These are phyloP conservation scores for Barbarea vulgaris DNA, from an alignment of 345 rosid genomes.

Conservation along the genomic window DNA sequence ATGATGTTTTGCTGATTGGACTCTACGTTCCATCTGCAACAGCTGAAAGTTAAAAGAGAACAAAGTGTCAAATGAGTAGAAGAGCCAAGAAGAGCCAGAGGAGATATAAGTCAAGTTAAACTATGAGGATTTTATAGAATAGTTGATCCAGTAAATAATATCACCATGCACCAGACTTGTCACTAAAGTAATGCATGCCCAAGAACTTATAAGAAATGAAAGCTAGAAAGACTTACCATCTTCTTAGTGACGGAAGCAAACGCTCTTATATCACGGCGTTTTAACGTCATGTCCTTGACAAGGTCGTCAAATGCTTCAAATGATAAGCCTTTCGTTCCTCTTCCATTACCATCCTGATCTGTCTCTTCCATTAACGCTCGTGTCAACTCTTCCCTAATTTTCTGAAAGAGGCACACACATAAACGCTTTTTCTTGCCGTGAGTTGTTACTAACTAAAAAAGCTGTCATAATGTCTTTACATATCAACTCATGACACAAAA, in stretches of 20 bases:
- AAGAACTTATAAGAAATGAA: background rate
- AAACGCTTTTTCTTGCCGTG: conserved; percentile 17
- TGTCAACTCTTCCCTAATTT: conserved; percentile 74
- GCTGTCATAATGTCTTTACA: conserved; percentile 39
- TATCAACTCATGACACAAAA: conserved; percentile 42
- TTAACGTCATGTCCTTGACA: conserved; percentile 63
- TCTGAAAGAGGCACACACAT: conserved; percentile 52
- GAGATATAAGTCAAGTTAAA: background rate
- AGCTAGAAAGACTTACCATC: conserved; percentile 54
- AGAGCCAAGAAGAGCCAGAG: conserved; percentile 3
- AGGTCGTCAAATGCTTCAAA: conserved; percentile 72
- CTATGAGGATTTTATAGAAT: background rate
- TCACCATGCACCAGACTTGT: background rate
- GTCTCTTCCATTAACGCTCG: conserved; percentile 71
- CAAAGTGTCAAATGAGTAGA: conserved; percentile 12
- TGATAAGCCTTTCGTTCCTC: conserved; percentile 44
- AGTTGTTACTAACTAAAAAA: conserved; percentile 37
- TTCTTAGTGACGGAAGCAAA: conserved; percentile 84
- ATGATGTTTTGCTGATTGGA: conserved; percentile 70
- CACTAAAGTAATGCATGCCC: background rate
- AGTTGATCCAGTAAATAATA: background rate
- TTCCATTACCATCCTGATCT: conserved; percentile 44
- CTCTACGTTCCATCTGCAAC: conserved; percentile 69
- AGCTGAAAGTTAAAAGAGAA: conserved; percentile 51
- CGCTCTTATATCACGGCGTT: conserved; percentile 64